Evolutionary conservation across 345 rosid species (phyloP).

Genomic region (Populus deltoides): DNA sequence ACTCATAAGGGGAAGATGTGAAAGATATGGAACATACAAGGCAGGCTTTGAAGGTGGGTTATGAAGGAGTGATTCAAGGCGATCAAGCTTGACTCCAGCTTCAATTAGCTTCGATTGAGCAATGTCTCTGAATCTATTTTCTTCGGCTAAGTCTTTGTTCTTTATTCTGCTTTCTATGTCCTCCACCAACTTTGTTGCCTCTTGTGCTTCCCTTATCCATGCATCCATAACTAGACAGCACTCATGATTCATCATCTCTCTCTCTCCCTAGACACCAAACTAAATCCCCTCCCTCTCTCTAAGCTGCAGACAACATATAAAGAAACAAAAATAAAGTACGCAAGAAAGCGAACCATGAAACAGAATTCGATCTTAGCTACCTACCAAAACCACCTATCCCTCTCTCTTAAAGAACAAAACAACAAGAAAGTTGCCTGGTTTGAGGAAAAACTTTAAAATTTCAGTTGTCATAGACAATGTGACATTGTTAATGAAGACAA

Average conservation of each 20-base stretch:
- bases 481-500: background rate
- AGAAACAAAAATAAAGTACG: too few species aligned
- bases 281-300: background rate
- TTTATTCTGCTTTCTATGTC: slow-evolving; percentile 36
- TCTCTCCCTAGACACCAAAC: background rate
- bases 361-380: background rate
- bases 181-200: slow-evolving; percentile 38
- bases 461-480: background rate
- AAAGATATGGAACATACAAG: slow-evolving; percentile 30
- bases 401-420: background rate
- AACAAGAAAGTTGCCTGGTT: background rate
- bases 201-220: slow-evolving; percentile 57
- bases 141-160: slow-evolving; percentile 15
- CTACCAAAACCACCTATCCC: background rate
- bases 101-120: slow-evolving; percentile 44
- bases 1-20: background rate
- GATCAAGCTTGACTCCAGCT: slow-evolving; percentile 53
- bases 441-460: background rate
- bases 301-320: too few species aligned
- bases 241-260: slow-evolving; percentile 10
- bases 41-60: slow-evolving; percentile 55
- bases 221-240: slow-evolving; percentile 32
- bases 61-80: slow-evolving; percentile 53
- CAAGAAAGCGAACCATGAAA: background rate
- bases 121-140: slow-evolving; percentile 10